Evolutionary conservation across 768 basidiomycete species (phyloP), one percentile per base, ranked within the genome.

Genomic region (Lactifluus hygrophoroides): DNA sequence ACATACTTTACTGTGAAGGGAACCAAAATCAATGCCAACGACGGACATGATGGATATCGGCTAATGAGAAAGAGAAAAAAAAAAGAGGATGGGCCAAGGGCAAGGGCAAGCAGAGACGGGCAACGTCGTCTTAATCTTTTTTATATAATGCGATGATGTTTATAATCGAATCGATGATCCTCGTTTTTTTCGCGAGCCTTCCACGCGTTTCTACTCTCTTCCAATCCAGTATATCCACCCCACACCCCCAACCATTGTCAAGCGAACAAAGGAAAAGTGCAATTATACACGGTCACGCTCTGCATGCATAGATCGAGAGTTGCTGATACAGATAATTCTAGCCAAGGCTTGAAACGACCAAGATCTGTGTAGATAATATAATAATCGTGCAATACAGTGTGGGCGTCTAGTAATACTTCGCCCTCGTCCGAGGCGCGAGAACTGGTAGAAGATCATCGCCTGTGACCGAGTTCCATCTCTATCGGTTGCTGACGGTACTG

Each of bases 21-120:
- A 83, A 70, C 94, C 94, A 70, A 95, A 83, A 78, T 97, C 94
- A 66, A 96, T 83, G 69, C 94, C 94, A 66, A 97, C 94, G 75
- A 95, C 94, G 69, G 90, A 84, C 90, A 91, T 92, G 69, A 62
- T 69, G 49, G 51, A 38, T 38, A 64, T 19, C 19, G 40, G 14
- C 44, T 44, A 25, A 30, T 51, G 45, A 40, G 40, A 23, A 54
- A 23, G 57, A 38, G 40, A 34, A 27, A 32, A 38, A 45, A 46
- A 37, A 23, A 17, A 5, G 54, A 34, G 13, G 35, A 47, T 42
- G 54, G 57, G 63, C 43, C 53, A 37, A 62, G 46, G 27, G 28
- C 45, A 37, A 16, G 45, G 17, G n/a, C 44, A 7, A 9, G 10
- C 32, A 10, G 32, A n/a, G n/a, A n/a, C n/a, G n/a, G n/a, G n/a